phyloP scores from a whole-genome alignment of 257 asterid species.

The Handroanthus guayacan region DNA sequence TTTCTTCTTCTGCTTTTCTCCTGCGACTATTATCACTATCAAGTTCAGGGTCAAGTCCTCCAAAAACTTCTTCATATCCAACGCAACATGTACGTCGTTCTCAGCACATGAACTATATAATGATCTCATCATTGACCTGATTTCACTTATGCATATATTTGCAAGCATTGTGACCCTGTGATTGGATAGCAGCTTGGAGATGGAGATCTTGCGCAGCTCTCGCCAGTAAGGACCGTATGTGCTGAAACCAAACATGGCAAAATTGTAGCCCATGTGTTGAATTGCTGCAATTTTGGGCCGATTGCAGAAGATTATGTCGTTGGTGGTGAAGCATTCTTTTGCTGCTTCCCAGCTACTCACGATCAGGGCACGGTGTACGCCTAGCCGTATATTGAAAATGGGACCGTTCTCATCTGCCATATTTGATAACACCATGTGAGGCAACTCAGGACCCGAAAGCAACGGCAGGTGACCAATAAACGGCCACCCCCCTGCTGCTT shows the following conservation, averaged over 20 bases:
- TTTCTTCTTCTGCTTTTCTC: no score
- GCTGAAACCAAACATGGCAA: no score
- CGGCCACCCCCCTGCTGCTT: conserved; percentile 22
- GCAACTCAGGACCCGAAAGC: not conserved
- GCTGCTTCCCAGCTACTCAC: conserved; percentile 34
- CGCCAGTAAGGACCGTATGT: no score
- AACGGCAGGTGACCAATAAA: conserved; percentile 25
- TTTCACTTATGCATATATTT: no score
- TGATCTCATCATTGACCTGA: no score
- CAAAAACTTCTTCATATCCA: conserved; percentile 25
- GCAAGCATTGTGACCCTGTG: no score
- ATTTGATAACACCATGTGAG: not conserved
- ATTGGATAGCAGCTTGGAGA: no score
- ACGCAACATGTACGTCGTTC: not conserved
- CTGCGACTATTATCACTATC: conserved; percentile 26
- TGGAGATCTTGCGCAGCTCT: no score
- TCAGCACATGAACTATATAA: no score
- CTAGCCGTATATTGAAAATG: conserved; percentile 36
- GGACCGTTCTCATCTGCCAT: conserved; percentile 40
- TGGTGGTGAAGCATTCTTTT: conserved; percentile 9
- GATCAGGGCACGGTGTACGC: conserved; percentile 9
- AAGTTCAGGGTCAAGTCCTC: conserved; percentile 29
- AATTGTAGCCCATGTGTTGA: conserved; percentile 24
- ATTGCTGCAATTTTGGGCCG: conserved; percentile 30
- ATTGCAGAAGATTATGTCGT: conserved; percentile 14